Conservation (phyloP, 257 asterid species). For the Henckelia pumila region DNA sequence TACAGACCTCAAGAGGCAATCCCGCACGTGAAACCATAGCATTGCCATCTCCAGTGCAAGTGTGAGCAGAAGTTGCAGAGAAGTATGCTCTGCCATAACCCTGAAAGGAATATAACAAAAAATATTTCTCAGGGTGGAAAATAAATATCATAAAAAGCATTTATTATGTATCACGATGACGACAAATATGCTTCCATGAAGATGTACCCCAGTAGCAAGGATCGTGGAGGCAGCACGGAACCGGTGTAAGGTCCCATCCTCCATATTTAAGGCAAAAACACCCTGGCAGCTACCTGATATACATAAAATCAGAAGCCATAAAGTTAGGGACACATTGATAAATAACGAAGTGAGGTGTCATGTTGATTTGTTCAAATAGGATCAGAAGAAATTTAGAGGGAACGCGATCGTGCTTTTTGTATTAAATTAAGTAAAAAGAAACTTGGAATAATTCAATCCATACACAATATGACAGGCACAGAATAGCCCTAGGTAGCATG, state of each 20-base stretch:
- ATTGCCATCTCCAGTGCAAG: conserved; percentile 99
- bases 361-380: neutral
- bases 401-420: neutral
- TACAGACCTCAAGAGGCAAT: conserved; percentile 82
- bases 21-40: conserved; percentile 99
- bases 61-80: conserved; percentile 99
- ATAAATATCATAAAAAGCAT: conserved; percentile 14
- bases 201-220: conserved; percentile 93
- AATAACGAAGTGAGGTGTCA: neutral
- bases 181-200: conserved; percentile 14
- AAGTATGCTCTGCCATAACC: conserved; percentile 97
- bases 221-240: conserved; percentile 86
- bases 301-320: conserved; percentile 5
- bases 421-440: neutral
- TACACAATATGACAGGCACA: neutral
- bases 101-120: conserved; percentile 35
- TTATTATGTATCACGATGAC: conserved; percentile 5
- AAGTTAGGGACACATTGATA: neutral
- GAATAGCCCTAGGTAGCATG: neutral
- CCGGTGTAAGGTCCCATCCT: conserved; percentile 91
- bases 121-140: conserved; percentile 4
- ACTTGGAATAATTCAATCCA: conserved; percentile 1
- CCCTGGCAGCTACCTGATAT: conserved; percentile 22
- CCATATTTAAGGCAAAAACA: conserved; percentile 90
- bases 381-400: neutral